Percentiles rank a stretch among this genome's conserved stretches.
Conservation (phyloP, 495 filamentous ascomycete species). For the Penicillium odoratum region DNA sequence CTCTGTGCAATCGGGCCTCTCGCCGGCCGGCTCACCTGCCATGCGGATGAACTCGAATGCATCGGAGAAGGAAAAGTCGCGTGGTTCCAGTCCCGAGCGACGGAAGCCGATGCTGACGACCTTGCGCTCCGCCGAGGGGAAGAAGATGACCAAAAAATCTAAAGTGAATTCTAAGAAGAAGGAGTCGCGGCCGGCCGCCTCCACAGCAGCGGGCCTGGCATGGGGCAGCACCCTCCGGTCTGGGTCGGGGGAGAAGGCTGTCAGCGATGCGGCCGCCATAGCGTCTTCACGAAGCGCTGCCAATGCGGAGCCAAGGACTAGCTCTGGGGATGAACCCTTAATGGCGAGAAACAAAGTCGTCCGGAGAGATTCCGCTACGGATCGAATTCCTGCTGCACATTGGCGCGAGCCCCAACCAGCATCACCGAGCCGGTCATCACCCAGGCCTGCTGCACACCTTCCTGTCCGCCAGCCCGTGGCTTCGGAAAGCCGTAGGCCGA, state of each 20-base stretch:
- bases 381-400: conserved; percentile 29
- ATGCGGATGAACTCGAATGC: conserved; percentile 41
- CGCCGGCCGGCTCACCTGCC: conserved; percentile 28
- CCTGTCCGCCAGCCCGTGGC: conserved; percentile 13
- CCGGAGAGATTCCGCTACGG: conserved; percentile 11
- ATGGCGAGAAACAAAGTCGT: conserved; percentile 9
- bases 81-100: conserved; percentile 72
- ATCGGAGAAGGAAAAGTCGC: conserved; percentile 51
- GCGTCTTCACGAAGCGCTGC: conserved; percentile 36
- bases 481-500: conserved; percentile 12
- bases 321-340: conserved; percentile 31
- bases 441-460: conserved; percentile 6
- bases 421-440: conserved; percentile 18
- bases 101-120: conserved; percentile 80
- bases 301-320: conserved; percentile 25
- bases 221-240: conserved; percentile 63
- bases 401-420: conserved; percentile 34
- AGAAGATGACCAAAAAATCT: conserved; percentile 56
- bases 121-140: conserved; percentile 61
- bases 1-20: conserved; percentile 3
- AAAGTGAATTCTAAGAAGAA: conserved; percentile 35
- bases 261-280: conserved; percentile 35
- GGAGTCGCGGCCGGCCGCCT: conserved; percentile 57
- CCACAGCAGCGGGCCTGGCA: conserved; percentile 84
- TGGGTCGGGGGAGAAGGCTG: conserved; percentile 30